Conservation (phyloP, 805 yeast genomes). For the Saccharomycopsis fibuligera region DNA sequence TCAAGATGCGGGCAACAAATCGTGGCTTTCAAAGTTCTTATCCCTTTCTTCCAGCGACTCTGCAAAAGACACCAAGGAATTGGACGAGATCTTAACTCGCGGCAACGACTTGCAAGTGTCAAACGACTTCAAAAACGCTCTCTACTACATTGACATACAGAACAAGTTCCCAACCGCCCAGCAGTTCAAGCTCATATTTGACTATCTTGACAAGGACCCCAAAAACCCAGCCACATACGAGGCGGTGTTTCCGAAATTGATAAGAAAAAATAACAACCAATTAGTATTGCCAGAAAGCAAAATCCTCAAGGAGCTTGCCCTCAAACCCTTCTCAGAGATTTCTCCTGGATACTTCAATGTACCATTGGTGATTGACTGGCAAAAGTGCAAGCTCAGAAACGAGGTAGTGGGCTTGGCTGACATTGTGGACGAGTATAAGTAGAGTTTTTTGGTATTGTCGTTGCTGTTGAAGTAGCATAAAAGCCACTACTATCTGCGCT, state of each 20-base stretch:
- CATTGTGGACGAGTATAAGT: slow-evolving; percentile 6
- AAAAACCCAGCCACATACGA: slow-evolving; percentile 6
- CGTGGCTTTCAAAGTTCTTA: slow-evolving; percentile 15
- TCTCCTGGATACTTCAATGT: background rate
- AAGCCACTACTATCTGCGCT: too few species aligned
- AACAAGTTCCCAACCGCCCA: slow-evolving; percentile 17
- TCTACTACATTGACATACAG: slow-evolving; percentile 20
- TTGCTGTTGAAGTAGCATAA: too few species aligned
- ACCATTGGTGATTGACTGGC: slow-evolving; percentile 21
- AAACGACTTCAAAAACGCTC: slow-evolving; percentile 17
- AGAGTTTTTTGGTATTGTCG: too few species aligned
- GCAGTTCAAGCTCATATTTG: slow-evolving; percentile 15
- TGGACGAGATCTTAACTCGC: slow-evolving; percentile 17
- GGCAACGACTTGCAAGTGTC: slow-evolving; percentile 6
- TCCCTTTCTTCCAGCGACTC: background rate
- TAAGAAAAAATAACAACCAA: background rate
- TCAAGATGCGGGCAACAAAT: background rate
- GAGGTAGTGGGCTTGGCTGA: slow-evolving; percentile 2
- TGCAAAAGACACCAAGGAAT: slow-evolving; percentile 8
- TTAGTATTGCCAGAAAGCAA: slow-evolving; percentile 1
- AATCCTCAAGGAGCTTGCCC: slow-evolving; percentile 9
- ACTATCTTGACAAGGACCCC: slow-evolving; percentile 6
- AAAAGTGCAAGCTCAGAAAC: slow-evolving; percentile 10
- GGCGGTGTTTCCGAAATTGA: slow-evolving; percentile 11
- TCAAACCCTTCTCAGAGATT: slow-evolving; percentile 8